phyloP scores from a whole-genome alignment of 2,329 filamentous ascomycete genomes.

The Monilinia fructicola region DNA sequence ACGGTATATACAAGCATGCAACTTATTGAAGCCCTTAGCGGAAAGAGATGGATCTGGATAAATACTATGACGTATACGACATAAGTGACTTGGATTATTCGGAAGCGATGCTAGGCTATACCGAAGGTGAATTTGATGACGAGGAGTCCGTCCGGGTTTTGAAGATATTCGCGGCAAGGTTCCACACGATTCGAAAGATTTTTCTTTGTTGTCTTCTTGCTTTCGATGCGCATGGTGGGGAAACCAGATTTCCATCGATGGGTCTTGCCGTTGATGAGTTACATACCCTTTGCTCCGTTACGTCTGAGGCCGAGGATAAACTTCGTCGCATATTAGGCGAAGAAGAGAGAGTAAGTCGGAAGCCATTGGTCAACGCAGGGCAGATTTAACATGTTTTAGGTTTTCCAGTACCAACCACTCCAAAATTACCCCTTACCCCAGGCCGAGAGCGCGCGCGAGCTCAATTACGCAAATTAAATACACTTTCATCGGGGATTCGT shows the following conservation, averaged over 20 bases:
- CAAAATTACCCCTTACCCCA: constrained; percentile 64
- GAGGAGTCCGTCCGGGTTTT: constrained; percentile 74
- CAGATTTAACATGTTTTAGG: constrained; percentile 44
- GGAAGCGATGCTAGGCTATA: constrained; percentile 65
- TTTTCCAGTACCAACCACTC: constrained; percentile 55
- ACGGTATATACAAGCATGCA: constrained; percentile 68
- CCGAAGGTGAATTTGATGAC: constrained; percentile 70
- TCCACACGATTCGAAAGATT: constrained; percentile 78
- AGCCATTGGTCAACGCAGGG: constrained; percentile 4
- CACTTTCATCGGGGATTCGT: constrained; percentile 84
- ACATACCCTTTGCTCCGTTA: constrained; percentile 60
- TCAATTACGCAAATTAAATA: constrained; percentile 84
- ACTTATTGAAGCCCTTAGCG: constrained; percentile 68
- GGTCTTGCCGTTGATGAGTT: constrained; percentile 76
- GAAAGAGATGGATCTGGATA: constrained; percentile 83
- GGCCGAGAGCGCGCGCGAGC: constrained; percentile 81
- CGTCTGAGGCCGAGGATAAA: constrained; percentile 61
- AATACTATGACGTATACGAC: constrained; percentile 89
- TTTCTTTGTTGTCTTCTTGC: constrained; percentile 87
- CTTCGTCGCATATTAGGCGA: constrained; percentile 71
- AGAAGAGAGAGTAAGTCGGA: constrained; percentile 72
- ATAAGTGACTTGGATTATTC: constrained; percentile 71
- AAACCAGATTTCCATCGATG: constrained; percentile 75
- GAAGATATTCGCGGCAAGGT: constrained; percentile 76
- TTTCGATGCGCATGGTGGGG: constrained; percentile 78